Conservation (phyloP, 225 moss, liverwort and hornwort species). For the Polytrichum formosum region DNA sequence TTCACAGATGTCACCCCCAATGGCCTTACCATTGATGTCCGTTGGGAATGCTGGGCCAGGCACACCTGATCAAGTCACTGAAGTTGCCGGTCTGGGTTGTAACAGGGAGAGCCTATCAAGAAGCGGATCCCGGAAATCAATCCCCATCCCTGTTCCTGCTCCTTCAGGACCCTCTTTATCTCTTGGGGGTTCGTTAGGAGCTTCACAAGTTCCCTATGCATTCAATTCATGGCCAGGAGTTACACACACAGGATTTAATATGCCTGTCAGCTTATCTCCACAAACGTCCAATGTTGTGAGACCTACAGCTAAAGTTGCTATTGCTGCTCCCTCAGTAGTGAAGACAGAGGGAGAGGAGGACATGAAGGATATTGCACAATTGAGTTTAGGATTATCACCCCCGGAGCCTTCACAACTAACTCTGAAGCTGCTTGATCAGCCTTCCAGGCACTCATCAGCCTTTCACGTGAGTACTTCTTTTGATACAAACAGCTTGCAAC, state of each 20-base stretch:
- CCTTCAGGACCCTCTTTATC: conserved; percentile 30
- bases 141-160: conserved; percentile 31
- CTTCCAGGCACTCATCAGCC: conserved; percentile 75
- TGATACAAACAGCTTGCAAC: conserved; percentile 66
- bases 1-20: conserved; percentile 61
- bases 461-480: conserved; percentile 83
- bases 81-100: conserved; percentile 57
- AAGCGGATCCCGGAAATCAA: conserved; percentile 44
- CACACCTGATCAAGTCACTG: conserved; percentile 54
- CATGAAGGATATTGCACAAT: conserved; percentile 74
- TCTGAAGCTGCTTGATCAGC: conserved; percentile 66
- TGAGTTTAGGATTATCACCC: conserved; percentile 78
- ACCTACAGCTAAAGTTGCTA: conserved; percentile 70
- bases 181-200: conserved; percentile 33
- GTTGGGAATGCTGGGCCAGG: conserved; percentile 30
- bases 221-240: conserved; percentile 68
- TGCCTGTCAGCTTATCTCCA: conserved; percentile 27
- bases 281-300: conserved; percentile 69
- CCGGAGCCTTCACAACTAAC: conserved; percentile 86
- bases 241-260: conserved; percentile 36
- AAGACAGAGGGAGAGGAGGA: conserved; percentile 68
- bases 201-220: conserved; percentile 43
- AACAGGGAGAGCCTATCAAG: conserved; percentile 38
- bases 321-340: conserved; percentile 23
- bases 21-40: conserved; percentile 74